Percentiles rank a stretch among this genome's conserved stretches.
Evolutionary conservation across 2,329 filamentous ascomycete species (phyloP).

Genomic region (Neospermospora avenae): DNA sequence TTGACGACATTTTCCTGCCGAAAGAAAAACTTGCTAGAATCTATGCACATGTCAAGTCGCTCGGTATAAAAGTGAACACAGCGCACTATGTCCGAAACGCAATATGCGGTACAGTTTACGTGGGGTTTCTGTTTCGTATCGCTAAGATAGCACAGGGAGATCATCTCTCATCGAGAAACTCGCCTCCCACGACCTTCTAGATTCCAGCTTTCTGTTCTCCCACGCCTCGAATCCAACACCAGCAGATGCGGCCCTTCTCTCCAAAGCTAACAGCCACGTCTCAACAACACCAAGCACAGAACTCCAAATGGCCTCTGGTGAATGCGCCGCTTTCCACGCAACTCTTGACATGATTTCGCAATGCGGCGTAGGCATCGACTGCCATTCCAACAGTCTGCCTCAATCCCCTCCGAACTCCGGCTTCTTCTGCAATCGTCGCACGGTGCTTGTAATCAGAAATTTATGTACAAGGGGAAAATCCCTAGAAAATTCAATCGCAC

Average conservation of each 20-base stretch:
- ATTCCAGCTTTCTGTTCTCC: constrained; percentile 42
- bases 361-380: constrained; percentile 36
- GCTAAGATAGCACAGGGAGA: background rate
- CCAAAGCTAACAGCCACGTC: constrained; percentile 37
- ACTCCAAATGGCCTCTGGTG: constrained; percentile 44
- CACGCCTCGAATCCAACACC: constrained; percentile 38
- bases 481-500: constrained; percentile 32
- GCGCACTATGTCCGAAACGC: constrained; percentile 35
- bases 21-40: constrained; percentile 37
- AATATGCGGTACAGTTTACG: background rate
- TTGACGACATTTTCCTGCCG: constrained; percentile 42
- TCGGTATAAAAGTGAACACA: constrained; percentile 42
- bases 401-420: constrained; percentile 37
- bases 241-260: constrained; percentile 38
- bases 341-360: constrained; percentile 31
- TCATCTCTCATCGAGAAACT: constrained; percentile 26
- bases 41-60: constrained; percentile 38
- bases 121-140: background rate
- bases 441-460: constrained; percentile 30
- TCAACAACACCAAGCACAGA: constrained; percentile 49
- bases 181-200: constrained; percentile 38
- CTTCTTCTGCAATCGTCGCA: constrained; percentile 35
- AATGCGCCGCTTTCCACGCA: constrained; percentile 35
- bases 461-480: constrained; percentile 29
- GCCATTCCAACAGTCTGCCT: constrained; percentile 34